Percentiles rank a stretch among this genome's conserved stretches.
phyloP scores from a whole-genome alignment of 345 rosid genomes.

The Fremontodendron californicum region DNA sequence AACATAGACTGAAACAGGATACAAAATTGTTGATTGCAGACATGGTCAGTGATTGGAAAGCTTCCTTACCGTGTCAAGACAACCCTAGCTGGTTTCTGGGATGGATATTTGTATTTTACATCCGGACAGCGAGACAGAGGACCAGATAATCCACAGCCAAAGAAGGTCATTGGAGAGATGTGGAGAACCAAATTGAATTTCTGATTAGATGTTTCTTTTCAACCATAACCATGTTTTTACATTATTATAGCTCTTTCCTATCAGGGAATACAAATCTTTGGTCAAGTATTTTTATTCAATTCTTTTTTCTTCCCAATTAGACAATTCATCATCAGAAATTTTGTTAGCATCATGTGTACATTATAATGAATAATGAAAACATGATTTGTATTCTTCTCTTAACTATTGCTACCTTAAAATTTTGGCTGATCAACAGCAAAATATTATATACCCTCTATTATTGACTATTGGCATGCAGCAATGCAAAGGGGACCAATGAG shows the following conservation, averaged over 20 bases:
- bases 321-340: background rate
- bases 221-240: background rate
- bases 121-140: conserved; percentile 88
- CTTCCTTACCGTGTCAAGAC: conserved; percentile 81
- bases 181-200: conserved; percentile 77
- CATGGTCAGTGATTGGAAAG: conserved; percentile 79
- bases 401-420: no score
- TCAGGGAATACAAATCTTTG: background rate
- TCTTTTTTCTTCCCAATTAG: background rate
- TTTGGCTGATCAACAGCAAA: no score
- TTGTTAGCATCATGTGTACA: background rate
- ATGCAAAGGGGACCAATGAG: no score
- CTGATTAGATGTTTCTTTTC: background rate
- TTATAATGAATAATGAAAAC: no score
- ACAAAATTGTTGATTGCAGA: conserved; percentile 38
- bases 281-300: no score
- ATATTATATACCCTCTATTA: no score
- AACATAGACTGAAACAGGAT: no score
- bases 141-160: conserved; percentile 75
- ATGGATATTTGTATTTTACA: conserved; percentile 79
- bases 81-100: conserved; percentile 59
- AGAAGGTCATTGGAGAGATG: conserved; percentile 65
- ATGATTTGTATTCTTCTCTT: no score
- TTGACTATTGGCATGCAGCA: no score
- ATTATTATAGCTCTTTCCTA: background rate